Base-by-base conservation (phyloP, 176 grass and related monocot genomes). In the Themeda triandra region DNA sequence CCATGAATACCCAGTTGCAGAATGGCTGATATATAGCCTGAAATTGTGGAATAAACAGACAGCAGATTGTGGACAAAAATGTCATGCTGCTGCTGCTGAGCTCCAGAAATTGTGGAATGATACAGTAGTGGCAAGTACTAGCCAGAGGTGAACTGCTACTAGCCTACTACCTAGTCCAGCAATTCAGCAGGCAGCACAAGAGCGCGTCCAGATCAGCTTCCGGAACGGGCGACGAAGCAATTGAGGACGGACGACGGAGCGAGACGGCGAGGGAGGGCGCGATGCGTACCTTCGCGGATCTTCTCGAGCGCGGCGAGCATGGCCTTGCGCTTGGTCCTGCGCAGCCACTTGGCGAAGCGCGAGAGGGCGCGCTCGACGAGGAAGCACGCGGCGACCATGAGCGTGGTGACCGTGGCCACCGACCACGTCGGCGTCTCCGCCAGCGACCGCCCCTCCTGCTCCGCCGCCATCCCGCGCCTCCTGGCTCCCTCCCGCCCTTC, bases 361-460 rank as follows among this genome's bases (percentile, higher is more conserved):
- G 86, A 95, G 85, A 98, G 89, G 49, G 91, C 81, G 67, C 96
- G 96, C 89, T 98, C 91, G 33, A 98, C 86, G 81, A 98, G 82
- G 89, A 98, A 98, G 87, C 96, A 98, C 15, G 92, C 87, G 69
- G 89, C 93, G 69, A 95, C 93, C 91, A 98, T 90, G 87, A 82
- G 87, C 66, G 93, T 98, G 81, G 92, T 98, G 68, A 98, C 89
- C 54, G 96, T 98, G 41, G 96, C 96, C 60, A 98, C 96, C 31
- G 93, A 98, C 96, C 96, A 98, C 23, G 96, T 98, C 64, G 96
- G 96, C 65, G 96, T 98, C 91, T 98, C 96, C 71, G 92, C 96
- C 85, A 98, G 92, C 60, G 96, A 95, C 83, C 96, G 66, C 60
- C 91, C 89, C 48, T 56, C 89, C 46, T 56, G 89, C 32, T 75